Evolutionary conservation across 768 basidiomycete species (phyloP).

Genomic region (Pleurotus salmoneostramineus): DNA sequence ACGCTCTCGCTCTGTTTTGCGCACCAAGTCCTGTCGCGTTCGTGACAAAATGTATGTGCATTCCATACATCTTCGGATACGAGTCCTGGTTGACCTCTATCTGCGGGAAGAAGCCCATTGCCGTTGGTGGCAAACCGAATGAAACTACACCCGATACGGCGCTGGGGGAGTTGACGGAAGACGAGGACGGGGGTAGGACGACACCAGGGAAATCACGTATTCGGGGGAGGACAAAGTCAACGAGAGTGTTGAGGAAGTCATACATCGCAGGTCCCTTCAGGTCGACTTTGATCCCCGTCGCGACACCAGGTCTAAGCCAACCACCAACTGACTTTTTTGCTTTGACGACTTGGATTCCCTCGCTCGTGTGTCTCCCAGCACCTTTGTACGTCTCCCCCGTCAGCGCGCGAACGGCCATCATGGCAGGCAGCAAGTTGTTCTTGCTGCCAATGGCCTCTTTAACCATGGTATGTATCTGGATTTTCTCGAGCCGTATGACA

Average conservation of each 20-base stretch:
- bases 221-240: slow-evolving; percentile 94
- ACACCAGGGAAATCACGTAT: slow-evolving; percentile 88
- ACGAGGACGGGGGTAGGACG: slow-evolving; percentile 68
- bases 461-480: slow-evolving; percentile 83
- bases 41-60: slow-evolving; percentile 94
- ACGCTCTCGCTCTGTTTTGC: slow-evolving; percentile 80
- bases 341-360: slow-evolving; percentile 78
- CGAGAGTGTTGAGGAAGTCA: slow-evolving; percentile 83
- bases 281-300: slow-evolving; percentile 87
- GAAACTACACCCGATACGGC: slow-evolving; percentile 85
- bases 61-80: slow-evolving; percentile 82
- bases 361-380: slow-evolving; percentile 63
- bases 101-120: slow-evolving; percentile 92
- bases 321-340: slow-evolving; percentile 68
- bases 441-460: slow-evolving; percentile 76
- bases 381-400: slow-evolving; percentile 77
- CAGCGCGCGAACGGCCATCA: slow-evolving; percentile 85
- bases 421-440: slow-evolving; percentile 70
- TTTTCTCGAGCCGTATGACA: slow-evolving; percentile 73
- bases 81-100: slow-evolving; percentile 92
- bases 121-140: slow-evolving; percentile 79
- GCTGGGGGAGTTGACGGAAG: slow-evolving; percentile 67
- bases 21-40: slow-evolving; percentile 86
- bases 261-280: slow-evolving; percentile 92
- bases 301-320: slow-evolving; percentile 82